Conservation (phyloP, 169 alveolate species). For the Eimeria tenella region DNA sequence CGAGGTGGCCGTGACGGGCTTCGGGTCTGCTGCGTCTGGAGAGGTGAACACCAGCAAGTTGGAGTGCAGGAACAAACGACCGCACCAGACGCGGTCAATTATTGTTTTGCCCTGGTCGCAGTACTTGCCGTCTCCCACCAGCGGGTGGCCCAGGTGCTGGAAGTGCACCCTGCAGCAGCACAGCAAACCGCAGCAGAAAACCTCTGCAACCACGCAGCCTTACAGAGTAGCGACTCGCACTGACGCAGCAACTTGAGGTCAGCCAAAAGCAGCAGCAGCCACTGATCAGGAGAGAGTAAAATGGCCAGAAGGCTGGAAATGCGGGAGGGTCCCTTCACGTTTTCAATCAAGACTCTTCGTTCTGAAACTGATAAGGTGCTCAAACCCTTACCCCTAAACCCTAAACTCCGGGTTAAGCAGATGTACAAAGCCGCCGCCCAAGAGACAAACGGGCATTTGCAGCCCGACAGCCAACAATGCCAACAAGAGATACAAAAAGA, state of each 20-base stretch:
- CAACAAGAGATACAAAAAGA: background rate
- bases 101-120: conserved; percentile 80
- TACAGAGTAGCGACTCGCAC: conserved; percentile 1
- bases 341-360: too few species aligned
- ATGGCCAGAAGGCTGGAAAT: too few species aligned
- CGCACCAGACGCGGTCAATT: conserved; percentile 85
- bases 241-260: background rate
- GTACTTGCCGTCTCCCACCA: conserved; percentile 85
- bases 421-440: too few species aligned
- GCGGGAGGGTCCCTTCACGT: too few species aligned
- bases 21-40: conserved; percentile 83
- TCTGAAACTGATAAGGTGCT: too few species aligned
- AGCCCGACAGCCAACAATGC: background rate
- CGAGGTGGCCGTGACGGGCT: conserved; percentile 80
- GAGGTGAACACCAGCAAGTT: conserved; percentile 82
- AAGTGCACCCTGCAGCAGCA: conserved; percentile 81
- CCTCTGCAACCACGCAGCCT: background rate
- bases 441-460: too few species aligned
- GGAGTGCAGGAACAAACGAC: conserved; percentile 85
- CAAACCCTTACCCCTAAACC: too few species aligned
- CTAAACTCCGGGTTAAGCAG: too few species aligned
- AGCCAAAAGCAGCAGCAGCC: background rate
- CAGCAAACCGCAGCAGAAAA: background rate
- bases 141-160: conserved; percentile 86
- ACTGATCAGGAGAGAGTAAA: background rate